These are phyloP conservation scores for Plasmodium coatneyi DNA, from an alignment of 169 alveolate species.

Conservation along the genomic window DNA sequence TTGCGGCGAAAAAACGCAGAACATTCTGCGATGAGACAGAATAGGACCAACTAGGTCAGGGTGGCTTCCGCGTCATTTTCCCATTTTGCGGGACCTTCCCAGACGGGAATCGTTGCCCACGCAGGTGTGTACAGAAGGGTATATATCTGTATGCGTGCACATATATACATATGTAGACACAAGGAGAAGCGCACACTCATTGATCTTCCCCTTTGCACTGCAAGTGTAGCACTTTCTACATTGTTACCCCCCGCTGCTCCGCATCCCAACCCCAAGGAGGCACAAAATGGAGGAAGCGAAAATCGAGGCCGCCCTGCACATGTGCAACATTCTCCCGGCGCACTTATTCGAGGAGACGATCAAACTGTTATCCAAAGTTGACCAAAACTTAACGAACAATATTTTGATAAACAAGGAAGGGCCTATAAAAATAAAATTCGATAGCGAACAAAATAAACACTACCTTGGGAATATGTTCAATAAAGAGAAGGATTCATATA, in stretches of 20 bases:
- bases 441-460: constrained; percentile 43
- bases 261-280: neutral
- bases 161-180: neutral
- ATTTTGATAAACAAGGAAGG: constrained; percentile 67
- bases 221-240: neutral
- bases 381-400: constrained; percentile 51
- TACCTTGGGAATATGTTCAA: constrained; percentile 66
- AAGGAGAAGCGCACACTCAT: neutral
- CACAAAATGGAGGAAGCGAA: constrained; percentile 15
- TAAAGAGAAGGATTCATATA: constrained; percentile 61
- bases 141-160: neutral
- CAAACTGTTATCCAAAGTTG: constrained; percentile 31
- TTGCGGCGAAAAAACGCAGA: neutral
- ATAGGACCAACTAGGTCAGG: neutral
- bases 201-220: neutral
- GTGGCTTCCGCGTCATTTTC: neutral
- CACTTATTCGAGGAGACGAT: constrained; percentile 62
- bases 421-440: constrained; percentile 49
- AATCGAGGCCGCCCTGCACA: constrained; percentile 45
- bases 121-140: neutral
- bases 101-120: neutral
- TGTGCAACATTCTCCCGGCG: constrained; percentile 41
- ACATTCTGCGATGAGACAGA: neutral
- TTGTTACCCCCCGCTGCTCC: neutral
- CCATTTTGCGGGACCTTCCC: neutral